A percentile compares a stretch with the other conserved stretches of the same genome.
Conservation (phyloP, 1,284 basidiomycete genomes). For the Trichosporon sp. region DNA sequence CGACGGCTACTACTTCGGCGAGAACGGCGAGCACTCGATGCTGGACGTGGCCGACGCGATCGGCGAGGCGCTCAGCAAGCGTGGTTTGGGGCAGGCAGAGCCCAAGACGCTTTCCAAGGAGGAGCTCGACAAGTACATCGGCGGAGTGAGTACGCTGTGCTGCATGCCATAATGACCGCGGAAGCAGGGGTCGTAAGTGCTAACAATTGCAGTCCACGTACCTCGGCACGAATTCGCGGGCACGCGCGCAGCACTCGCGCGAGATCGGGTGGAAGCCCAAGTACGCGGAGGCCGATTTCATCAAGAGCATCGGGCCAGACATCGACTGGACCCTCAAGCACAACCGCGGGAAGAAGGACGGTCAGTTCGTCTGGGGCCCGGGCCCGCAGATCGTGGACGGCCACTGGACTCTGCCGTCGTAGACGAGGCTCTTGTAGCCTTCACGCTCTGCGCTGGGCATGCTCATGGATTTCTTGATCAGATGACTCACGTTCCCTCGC, state of each 20-base stretch:
- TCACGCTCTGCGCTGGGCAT: too few relatives aligned
- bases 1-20: slow-evolving; percentile 46
- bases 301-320: slow-evolving; percentile 21
- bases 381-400: slow-evolving; percentile 9
- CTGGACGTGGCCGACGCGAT: slow-evolving; percentile 35
- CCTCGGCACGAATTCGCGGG: slow-evolving; percentile 58
- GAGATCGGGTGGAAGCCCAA: slow-evolving; percentile 53
- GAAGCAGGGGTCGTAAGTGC: neutral
- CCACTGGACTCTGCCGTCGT: slow-evolving; percentile 7
- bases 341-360: slow-evolving; percentile 7
- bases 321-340: slow-evolving; percentile 10
- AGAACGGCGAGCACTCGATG: slow-evolving; percentile 44
- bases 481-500: too few relatives aligned
- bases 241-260: slow-evolving; percentile 54
- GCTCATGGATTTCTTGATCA: too few relatives aligned
- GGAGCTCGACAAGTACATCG: slow-evolving; percentile 45
- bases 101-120: slow-evolving; percentile 36
- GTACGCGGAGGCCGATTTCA: slow-evolving; percentile 29
- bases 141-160: slow-evolving; percentile 16
- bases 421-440: too few relatives aligned
- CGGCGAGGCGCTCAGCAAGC: slow-evolving; percentile 28
- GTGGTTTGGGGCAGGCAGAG: slow-evolving; percentile 26
- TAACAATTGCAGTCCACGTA: slow-evolving; percentile 31
- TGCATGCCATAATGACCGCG: too few relatives aligned
- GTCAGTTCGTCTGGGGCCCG: slow-evolving; percentile 8